A percentile compares a stretch with the other conserved stretches of the same genome.
Evolutionary conservation across 768 basidiomycete species (phyloP).

Genomic region (Kwoniella mangroviensis): DNA sequence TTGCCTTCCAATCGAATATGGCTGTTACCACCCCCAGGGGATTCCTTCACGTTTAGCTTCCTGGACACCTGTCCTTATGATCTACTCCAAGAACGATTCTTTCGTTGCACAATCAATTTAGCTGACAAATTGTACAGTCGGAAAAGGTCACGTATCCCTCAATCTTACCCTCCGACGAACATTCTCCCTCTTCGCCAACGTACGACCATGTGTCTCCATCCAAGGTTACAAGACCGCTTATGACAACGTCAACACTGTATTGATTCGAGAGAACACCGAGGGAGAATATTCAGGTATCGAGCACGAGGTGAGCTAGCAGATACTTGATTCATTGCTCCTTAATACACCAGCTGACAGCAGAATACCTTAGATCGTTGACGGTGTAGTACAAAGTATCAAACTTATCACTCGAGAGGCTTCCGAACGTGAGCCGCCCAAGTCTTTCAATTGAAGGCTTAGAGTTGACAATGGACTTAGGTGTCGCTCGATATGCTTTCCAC

Average conservation of each 20-base stretch:
- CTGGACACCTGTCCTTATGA: no score
- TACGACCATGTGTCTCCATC: conserved; percentile 93
- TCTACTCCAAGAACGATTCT: background rate
- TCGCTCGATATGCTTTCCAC: conserved; percentile 97
- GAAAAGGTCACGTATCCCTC: conserved; percentile 97
- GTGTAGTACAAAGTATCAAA: conserved; percentile 99
- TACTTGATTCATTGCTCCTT: background rate
- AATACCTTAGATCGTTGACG: conserved; percentile 75
- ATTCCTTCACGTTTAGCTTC: background rate
- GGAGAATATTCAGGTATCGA: conserved; percentile 99
- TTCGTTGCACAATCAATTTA: no score
- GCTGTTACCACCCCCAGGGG: no score
- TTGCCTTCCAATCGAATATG: background rate
- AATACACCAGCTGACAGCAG: background rate
- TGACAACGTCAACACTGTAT: conserved; percentile 91
- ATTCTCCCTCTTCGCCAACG: conserved; percentile 98
- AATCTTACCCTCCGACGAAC: conserved; percentile 96
- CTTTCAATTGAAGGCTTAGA: background rate
- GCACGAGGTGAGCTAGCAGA: conserved; percentile 73
- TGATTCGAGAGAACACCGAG: conserved; percentile 99
- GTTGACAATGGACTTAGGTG: conserved; percentile 53
- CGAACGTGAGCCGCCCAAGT: conserved; percentile 68
- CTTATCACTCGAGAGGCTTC: conserved; percentile 99
- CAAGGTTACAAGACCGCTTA: conserved; percentile 97
- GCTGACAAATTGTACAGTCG: conserved; percentile 65